Base-by-base conservation (phyloP, 2,329 filamentous ascomycete species). In the Penicillium sumatraense region DNA sequence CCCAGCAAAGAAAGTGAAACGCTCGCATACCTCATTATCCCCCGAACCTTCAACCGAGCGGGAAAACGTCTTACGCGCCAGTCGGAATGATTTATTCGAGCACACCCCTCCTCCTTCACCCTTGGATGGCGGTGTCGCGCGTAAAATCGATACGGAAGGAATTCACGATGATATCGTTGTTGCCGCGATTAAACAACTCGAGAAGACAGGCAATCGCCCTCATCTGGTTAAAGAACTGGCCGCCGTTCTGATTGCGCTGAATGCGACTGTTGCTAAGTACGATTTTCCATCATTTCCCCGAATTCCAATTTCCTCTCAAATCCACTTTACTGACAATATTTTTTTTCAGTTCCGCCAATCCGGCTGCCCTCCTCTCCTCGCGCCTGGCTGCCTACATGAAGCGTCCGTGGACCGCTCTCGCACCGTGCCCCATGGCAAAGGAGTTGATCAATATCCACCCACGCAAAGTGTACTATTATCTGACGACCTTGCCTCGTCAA, bases 121-220 rank as follows among this genome's bases (percentile, higher is more conserved):
- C 40, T 80, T 80, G 56, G 79, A 82, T 46, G 78, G 68, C 60
- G 71, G 62, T 62, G 65, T 68, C 55, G 76, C 78, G 56, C 72
- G 58, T 53, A 88, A 87, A 70, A 84, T 95, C 69, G 89, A 96
- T 72, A 84, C 91, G 49, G 88, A 92, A 62, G 86, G 86, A 35
- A 93, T 98, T 75, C 91, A 93, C 71, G 95, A 99, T 74, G 92
- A 96, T 69, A 96, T 99, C 66, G 93, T 99, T 49, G 89, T 96
- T 71, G 91, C 87, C 14, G 91, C 96, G 46, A 91, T 98, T 68
- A 78, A 90, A 65, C 92, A 96, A 76, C 81, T 99, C 53, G 88
- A 96, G 74, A 89, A 89, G 72, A 96, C 93, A 1, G 89, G 87
- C 58, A 99, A 99, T 76, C 84, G 93, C 52, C 95, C 95, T 53